phyloP scores from a whole-genome alignment of 768 basidiomycete genomes.

The Amanita rimosa region DNA sequence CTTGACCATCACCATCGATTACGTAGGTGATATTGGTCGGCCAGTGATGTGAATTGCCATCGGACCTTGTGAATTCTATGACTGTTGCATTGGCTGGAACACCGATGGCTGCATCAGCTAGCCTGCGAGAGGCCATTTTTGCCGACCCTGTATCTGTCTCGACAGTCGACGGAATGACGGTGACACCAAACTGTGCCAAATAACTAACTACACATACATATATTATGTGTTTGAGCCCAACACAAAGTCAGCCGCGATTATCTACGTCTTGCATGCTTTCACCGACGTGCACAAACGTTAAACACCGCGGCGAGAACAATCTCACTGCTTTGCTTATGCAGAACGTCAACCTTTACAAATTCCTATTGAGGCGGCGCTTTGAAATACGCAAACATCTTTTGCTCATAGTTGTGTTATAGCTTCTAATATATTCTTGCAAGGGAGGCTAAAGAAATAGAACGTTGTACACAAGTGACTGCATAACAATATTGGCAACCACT shows the following conservation, averaged over 20 bases:
- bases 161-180: neutral
- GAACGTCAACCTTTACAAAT: constrained; percentile 41
- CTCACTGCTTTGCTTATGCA: constrained; percentile 26
- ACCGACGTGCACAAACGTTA: constrained; percentile 47
- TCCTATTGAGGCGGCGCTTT: constrained; percentile 32
- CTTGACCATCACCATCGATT: constrained; percentile 48
- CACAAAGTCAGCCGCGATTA: constrained; percentile 41
- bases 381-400: constrained; percentile 28
- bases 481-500: neutral
- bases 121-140: constrained; percentile 11
- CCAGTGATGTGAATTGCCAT: constrained; percentile 44
- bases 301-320: constrained; percentile 52
- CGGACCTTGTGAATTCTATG: constrained; percentile 50
- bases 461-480: too few relatives aligned
- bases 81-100: constrained; percentile 44
- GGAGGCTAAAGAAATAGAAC: too few relatives aligned
- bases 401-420: too few relatives aligned
- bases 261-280: constrained; percentile 44
- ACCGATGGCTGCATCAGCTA: constrained; percentile 14
- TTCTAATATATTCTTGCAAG: too few relatives aligned
- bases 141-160: constrained; percentile 10
- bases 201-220: neutral
- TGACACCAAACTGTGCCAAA: neutral
- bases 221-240: too few relatives aligned
- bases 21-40: constrained; percentile 43